Conservation (phyloP, 2,329 filamentous ascomycete species). For the Didymella lethalis region DNA sequence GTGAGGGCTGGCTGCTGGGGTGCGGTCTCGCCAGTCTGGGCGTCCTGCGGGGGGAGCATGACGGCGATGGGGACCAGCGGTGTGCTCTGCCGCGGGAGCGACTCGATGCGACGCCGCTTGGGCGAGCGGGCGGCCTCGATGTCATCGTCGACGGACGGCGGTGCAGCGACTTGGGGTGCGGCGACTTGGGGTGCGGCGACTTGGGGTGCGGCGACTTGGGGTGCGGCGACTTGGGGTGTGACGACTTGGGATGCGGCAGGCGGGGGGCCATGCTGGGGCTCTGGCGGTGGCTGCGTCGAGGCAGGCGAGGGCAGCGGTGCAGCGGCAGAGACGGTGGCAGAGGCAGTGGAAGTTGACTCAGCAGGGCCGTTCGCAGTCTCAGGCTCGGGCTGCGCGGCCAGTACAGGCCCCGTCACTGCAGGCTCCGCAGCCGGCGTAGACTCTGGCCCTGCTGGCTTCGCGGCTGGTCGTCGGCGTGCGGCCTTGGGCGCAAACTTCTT, state of each 20-base stretch:
- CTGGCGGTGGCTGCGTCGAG: not conserved
- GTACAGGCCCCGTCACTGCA: not conserved
- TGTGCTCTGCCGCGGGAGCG: slow-evolving; percentile 11
- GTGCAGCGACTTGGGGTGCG: not conserved
- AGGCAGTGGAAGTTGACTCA: not conserved
- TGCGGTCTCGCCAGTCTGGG: not conserved
- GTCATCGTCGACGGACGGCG: slow-evolving; percentile 18
- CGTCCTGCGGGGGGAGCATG: slow-evolving; percentile 13
- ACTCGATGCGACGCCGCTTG: slow-evolving; percentile 34
- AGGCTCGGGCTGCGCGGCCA: not conserved
- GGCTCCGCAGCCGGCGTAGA: not conserved
- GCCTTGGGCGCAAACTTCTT: slow-evolving; percentile 60
- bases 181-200: not conserved
- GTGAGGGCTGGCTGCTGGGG: not conserved
- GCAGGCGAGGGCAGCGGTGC: slow-evolving; percentile 36
- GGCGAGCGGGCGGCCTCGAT: slow-evolving; percentile 26
- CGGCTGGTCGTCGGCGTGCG: slow-evolving; percentile 53
- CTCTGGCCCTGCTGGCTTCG: slow-evolving; percentile 3
- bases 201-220: not conserved
- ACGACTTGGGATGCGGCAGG: slow-evolving; percentile 1
- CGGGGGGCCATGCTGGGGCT: not conserved
- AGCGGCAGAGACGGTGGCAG: slow-evolving; percentile 26
- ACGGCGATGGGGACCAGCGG: slow-evolving; percentile 10
- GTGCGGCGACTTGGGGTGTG: not conserved
- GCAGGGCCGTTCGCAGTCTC: slow-evolving; percentile 8